These are phyloP conservation scores for Pinus taeda DNA, from an alignment of 75 land plant genomes.

Conservation along the genomic window DNA sequence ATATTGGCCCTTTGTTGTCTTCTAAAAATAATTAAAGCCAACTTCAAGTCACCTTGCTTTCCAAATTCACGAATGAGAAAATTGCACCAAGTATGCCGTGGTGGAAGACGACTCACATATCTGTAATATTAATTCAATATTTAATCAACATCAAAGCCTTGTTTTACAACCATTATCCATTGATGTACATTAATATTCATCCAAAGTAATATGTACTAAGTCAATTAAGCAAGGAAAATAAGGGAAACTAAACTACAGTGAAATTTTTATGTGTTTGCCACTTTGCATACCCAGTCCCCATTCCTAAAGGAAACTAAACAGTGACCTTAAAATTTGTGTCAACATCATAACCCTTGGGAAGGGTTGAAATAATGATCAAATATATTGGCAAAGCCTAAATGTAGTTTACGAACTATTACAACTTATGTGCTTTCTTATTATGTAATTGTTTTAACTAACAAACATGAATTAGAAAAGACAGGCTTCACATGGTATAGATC, in stretches of 20 bases:
- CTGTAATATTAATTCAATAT: conserved; percentile 26
- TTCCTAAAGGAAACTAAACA: background rate
- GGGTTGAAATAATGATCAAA: background rate
- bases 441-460: background rate
- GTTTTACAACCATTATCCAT: background rate
- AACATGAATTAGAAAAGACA: no score
- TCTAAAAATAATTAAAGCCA: conserved; percentile 61
- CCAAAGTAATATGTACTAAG: background rate
- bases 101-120: conserved; percentile 54
- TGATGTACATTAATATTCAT: background rate
- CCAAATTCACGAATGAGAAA: conserved; percentile 67
- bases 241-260: background rate
- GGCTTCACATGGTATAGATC: no score
- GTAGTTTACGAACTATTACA: background rate
- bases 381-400: background rate
- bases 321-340: background rate
- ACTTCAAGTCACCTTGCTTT: conserved; percentile 54
- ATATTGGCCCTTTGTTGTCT: conserved; percentile 35
- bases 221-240: background rate
- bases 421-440: background rate
- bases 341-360: background rate
- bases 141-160: conserved; percentile 1
- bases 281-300: background rate
- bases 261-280: background rate
- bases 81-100: conserved; percentile 41